Conservation (phyloP, 768 basidiomycete genomes). For the Tylopilus cervinicoccineus region DNA sequence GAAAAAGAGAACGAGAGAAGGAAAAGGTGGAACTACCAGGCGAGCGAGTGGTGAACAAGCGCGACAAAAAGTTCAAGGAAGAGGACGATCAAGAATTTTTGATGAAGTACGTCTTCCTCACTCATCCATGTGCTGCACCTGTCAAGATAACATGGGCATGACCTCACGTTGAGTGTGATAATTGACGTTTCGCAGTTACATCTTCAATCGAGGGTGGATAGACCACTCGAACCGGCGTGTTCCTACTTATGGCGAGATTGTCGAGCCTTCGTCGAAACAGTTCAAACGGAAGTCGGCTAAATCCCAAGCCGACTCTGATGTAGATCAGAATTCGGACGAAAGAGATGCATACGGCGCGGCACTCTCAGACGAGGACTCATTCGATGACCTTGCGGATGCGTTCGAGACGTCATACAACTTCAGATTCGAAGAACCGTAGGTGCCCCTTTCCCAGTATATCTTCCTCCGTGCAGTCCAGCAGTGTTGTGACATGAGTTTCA, state of each 20-base stretch:
- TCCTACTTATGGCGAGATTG: constrained; percentile 85
- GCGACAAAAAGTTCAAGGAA: constrained; percentile 40
- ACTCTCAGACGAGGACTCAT: constrained; percentile 62
- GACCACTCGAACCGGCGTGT: constrained; percentile 69
- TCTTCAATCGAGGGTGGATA: constrained; percentile 96
- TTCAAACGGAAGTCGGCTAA: constrained; percentile 20
- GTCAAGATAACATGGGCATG: background rate
- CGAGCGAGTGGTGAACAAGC: constrained; percentile 20
- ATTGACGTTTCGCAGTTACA: constrained; percentile 59
- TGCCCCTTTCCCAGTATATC: constrained; percentile 17
- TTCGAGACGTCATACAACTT: constrained; percentile 99
- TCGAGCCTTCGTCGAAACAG: constrained; percentile 35
- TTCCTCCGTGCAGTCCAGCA: background rate
- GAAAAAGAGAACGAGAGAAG: constrained; percentile 30
- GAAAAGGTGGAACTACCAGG: constrained; percentile 24
- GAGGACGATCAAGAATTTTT: constrained; percentile 84
- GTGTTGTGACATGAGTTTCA: background rate
- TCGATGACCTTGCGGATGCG: constrained; percentile 85
- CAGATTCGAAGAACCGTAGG: constrained; percentile 93
- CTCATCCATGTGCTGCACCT: background rate
- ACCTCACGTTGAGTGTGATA: background rate
- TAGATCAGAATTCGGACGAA: constrained; percentile 8
- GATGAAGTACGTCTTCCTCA: constrained; percentile 61
- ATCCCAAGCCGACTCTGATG: constrained; percentile 14
- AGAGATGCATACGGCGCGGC: constrained; percentile 30